Conservation (phyloP, 768 basidiomycete species). For the Sistotremastrum niveocremeum region DNA sequence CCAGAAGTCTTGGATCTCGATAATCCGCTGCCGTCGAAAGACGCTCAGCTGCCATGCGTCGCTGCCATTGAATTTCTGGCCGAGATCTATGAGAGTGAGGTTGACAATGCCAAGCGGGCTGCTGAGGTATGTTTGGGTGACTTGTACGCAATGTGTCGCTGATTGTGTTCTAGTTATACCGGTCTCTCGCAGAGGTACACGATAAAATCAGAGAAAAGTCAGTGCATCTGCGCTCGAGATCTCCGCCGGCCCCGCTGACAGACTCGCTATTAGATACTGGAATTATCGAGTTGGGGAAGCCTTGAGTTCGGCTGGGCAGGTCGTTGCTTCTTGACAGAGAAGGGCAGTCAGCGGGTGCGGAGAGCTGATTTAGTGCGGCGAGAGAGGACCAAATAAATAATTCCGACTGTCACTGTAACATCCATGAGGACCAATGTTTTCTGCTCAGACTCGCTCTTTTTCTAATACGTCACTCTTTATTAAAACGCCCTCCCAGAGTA, state of each 20-base stretch:
- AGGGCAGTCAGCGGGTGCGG: no score
- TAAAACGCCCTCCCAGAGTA: no score
- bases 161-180: constrained; percentile 47
- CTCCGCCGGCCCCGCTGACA: constrained; percentile 6
- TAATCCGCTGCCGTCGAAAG: constrained; percentile 50
- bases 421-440: no score
- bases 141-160: constrained; percentile 27
- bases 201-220: constrained; percentile 72
- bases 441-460: no score
- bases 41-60: constrained; percentile 62
- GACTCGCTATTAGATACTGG: constrained; percentile 46
- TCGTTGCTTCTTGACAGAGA: no score
- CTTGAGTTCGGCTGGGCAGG: no score
- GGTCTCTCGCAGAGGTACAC: constrained; percentile 48
- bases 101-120: constrained; percentile 29
- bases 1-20: constrained; percentile 46
- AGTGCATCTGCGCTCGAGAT: constrained; percentile 9
- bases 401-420: no score
- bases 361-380: no score
- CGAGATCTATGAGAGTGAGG: constrained; percentile 52
- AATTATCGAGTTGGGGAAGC: constrained; percentile 54
- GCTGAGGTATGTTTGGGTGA: constrained; percentile 14
- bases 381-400: no score
- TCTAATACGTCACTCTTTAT: no score
- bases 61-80: constrained; percentile 80